Evolutionary conservation across 768 basidiomycete species (phyloP), one percentile per base, ranked within the genome.

Genomic region (Suillus subluteus): DNA sequence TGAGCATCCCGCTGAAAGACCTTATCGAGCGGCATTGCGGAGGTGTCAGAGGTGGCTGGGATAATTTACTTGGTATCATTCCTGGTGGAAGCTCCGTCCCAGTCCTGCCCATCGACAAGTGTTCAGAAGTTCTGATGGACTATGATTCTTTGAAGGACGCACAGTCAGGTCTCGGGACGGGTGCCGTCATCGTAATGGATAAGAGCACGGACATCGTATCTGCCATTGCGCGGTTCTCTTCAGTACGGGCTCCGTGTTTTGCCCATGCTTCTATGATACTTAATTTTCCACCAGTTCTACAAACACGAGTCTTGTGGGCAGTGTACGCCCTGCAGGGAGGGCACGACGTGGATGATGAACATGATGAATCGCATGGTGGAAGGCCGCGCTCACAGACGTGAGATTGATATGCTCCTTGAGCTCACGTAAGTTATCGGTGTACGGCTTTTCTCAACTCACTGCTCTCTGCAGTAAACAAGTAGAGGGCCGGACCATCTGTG

Each of bases 341-440:
- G 96, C 44, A 99, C 97, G 2, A 98, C 95, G 0, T 99, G 97
- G 97, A 95, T 99, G 93, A 94, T 92, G 88, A 97, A 98, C 80
- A 98, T 99, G 95, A 99, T 99, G 97, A 87, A 95, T 76, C 90
- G 97, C 58, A 88, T 99, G 84, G 94, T 92, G 21, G 92, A 94
- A 74, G 97, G 97, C 3, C 87, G 96, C 13, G 94, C 91, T 0
- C 94, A 96, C 73, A 84, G 86, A 70, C 90, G 97, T 66, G 97
- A 99, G 82, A 98, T 99, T 66, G 97, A 99, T 78, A 98, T 98
- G 97, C 84, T 99, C 15, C 87, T 96, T 37, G 97, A 99, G 79
- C 78, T 98, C 54, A 98, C 96, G 92, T 94, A 73, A 58, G 87
- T 82, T 26, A 23, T 35, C 56, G 48, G 46, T 50, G 15, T 18